Conservation (phyloP, 2,329 filamentous ascomycete species). For the Penicillium sp. region DNA sequence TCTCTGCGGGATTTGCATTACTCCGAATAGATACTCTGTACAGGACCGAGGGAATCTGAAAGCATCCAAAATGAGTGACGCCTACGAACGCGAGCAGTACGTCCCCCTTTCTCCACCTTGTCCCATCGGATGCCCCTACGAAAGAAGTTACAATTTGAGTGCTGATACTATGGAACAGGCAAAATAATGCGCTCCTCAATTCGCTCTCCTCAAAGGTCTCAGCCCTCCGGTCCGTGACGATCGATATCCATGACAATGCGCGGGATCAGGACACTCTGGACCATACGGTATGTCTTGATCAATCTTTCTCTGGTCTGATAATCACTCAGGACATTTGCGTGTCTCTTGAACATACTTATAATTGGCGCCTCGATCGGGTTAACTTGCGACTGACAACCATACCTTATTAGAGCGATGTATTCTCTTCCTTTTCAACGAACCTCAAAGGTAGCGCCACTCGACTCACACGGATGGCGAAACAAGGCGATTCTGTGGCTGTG, state of each 20-base stretch:
- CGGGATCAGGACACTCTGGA: conserved; percentile 85
- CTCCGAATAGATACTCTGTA: neutral
- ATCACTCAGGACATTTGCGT: neutral
- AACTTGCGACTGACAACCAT: conserved; percentile 1
- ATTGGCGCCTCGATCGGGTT: neutral
- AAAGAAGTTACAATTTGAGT: neutral
- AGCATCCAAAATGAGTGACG: conserved; percentile 61
- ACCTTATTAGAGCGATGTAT: conserved; percentile 69
- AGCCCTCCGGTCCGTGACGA: conserved; percentile 85
- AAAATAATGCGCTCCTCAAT: conserved; percentile 93
- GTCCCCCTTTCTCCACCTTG: conserved; percentile 12
- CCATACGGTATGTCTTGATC: conserved; percentile 62
- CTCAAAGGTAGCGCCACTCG: conserved; percentile 80
- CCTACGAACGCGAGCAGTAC: conserved; percentile 72
- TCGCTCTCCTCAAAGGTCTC: conserved; percentile 89
- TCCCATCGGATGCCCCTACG: neutral
- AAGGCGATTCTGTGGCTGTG: conserved; percentile 86
- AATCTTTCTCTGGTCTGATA: neutral
- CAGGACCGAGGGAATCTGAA: neutral
- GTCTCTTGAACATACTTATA: neutral
- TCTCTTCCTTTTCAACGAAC: conserved; percentile 78
- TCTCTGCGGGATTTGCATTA: neutral
- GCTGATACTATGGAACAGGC: conserved; percentile 45
- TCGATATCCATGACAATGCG: conserved; percentile 97
- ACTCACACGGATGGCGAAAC: conserved; percentile 83